Percentiles rank a stretch among this genome's conserved stretches.
These are phyloP conservation scores for Leucosporidium scottii DNA, from an alignment of 768 basidiomycete species.

Conservation along the genomic window DNA sequence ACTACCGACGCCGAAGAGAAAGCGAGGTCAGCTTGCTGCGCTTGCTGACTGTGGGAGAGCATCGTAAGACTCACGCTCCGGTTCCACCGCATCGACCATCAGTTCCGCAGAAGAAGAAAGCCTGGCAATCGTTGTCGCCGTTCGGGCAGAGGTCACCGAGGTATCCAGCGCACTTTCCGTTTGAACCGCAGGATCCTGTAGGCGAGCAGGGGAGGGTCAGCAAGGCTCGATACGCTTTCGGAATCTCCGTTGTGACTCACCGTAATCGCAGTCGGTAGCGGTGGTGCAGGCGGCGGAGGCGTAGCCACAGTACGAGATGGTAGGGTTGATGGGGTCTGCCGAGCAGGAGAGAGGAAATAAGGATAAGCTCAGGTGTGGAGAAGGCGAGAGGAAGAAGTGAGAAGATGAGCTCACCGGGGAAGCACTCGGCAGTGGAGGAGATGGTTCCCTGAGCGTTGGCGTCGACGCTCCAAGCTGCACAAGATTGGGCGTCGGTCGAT, in stretches of 20 bases:
- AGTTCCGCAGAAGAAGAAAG: slow-evolving; percentile 35
- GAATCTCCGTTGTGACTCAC: background rate
- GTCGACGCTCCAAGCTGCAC: slow-evolving; percentile 17
- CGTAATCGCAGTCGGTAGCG: slow-evolving; percentile 33
- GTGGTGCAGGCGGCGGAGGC: slow-evolving; percentile 25
- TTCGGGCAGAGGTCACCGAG: slow-evolving; percentile 26
- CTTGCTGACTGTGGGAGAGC: too few relatives aligned
- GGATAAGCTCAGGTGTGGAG: background rate
- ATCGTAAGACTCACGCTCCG: slow-evolving; percentile 16
- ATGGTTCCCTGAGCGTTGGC: slow-evolving; percentile 21
- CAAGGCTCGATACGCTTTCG: background rate
- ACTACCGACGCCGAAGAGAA: background rate
- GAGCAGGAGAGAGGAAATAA: background rate
- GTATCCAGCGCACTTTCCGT: slow-evolving; percentile 25
- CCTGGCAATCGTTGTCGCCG: slow-evolving; percentile 26
- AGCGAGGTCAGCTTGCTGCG: too few relatives aligned
- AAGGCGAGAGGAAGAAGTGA: too few relatives aligned
- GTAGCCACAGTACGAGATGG: slow-evolving; percentile 33
- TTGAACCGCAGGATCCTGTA: slow-evolving; percentile 24
- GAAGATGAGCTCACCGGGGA: slow-evolving; percentile 13
- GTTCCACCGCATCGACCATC: slow-evolving; percentile 31
- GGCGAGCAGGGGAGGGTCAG: background rate
- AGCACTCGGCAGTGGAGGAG: slow-evolving; percentile 20
- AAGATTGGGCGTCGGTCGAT: slow-evolving; percentile 22
- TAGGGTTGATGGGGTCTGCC: slow-evolving; percentile 30